Evolutionary conservation across 1,284 basidiomycete genomes (phyloP), one percentile per base, ranked within the genome.

Genomic region (Xerocomus nothofagi): DNA sequence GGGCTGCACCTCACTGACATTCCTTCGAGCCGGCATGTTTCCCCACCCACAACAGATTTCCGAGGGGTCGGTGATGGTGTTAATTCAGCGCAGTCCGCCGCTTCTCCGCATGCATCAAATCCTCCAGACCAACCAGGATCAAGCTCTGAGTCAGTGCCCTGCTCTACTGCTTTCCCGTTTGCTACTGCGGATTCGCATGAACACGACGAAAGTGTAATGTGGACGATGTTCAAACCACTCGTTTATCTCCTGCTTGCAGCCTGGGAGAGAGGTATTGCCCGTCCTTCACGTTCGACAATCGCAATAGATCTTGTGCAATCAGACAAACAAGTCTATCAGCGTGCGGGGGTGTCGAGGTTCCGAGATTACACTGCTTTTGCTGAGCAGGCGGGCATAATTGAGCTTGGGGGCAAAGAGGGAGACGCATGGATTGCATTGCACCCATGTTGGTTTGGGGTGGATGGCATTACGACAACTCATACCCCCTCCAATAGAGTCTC

Each of bases 381-480:
- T 12, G 70, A 75, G 56, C 58, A 72, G 42, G 63, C 60, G 7
- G 75, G 73, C 3, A 59, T 84, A 14, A 61, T 84, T 23, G 65
- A 68, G n/a, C 65, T 80, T 6, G 79, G 81, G 14, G 78, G 77
- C 4, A 53, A 14, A 26, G 62, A 65, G 2, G 70, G 63, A 1
- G 57, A 62, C 3, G 70, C 73, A 12, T 83, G 81, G 80, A 77
- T 84, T 39, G 58, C 68, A 1, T 58, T 83, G 34, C 67, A 65
- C 20, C 63, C 70, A 29, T 57, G 66, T 38, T 73, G 69, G 69
- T 51, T 54, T 39, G 15, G 17, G 23, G 24, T 31, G 26, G 47
- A 53, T 23, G 30, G 10, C 18, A 18, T 49, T 27, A 34, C 43
- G 12, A 31, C 43, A 24, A 33, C 44, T 15, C 43, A 38, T 40